phyloP scores from a whole-genome alignment of 1,284 basidiomycete genomes.

The Pholiota adiposa region DNA sequence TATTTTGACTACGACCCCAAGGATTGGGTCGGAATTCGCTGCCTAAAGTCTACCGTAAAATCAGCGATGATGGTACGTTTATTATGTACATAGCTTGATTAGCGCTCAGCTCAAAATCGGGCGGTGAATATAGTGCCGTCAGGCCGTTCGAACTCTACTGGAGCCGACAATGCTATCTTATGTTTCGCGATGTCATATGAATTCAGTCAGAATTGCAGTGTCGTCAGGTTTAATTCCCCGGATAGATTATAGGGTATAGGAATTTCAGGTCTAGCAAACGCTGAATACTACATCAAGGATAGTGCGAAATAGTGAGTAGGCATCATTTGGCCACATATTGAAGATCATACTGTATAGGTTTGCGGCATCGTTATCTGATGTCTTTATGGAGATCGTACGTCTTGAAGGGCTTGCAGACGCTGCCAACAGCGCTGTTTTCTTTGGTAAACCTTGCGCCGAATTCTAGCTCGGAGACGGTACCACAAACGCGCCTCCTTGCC shows the following conservation, averaged over 20 bases:
- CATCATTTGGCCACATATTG: not conserved
- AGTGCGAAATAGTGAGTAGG: constrained; percentile 8
- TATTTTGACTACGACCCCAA: constrained; percentile 7
- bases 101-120: constrained; percentile 20
- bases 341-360: not conserved
- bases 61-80: constrained; percentile 9
- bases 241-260: constrained; percentile 1
- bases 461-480: constrained; percentile 31
- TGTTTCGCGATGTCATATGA: too few relatives aligned
- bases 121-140: not conserved
- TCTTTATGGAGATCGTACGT: not conserved
- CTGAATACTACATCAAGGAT: constrained; percentile 22
- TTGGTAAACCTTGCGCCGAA: constrained; percentile 18
- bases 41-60: constrained; percentile 6
- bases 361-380: not conserved
- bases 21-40: not conserved
- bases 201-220: too few relatives aligned
- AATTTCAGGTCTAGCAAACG: constrained; percentile 10
- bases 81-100: constrained; percentile 19
- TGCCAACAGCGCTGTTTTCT: constrained; percentile 4
- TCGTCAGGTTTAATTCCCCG: constrained; percentile 1
- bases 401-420: not conserved
- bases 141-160: not conserved
- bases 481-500: constrained; percentile 39
- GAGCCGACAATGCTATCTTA: not conserved